Evolutionary conservation across 2,329 filamentous ascomycete genomes (phyloP), one percentile per base, ranked within the genome.

Genomic region (Aspergillus sp.): DNA sequence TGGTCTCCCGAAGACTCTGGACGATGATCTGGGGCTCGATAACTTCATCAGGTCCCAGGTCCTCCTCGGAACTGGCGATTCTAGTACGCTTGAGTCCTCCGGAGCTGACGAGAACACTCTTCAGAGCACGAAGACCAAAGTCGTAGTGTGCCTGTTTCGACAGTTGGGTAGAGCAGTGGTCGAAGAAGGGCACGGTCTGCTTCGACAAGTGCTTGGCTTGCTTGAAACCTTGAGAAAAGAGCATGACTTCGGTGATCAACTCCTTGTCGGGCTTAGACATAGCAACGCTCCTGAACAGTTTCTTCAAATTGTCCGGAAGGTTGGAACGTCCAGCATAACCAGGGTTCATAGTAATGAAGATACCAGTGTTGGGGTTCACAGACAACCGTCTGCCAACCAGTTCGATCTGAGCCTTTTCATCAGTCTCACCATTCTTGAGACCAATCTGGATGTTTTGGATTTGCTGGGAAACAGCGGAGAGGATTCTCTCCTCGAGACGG

Each of bases 201-300:
- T 94, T 95, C 1, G 95, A 96, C 5, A 99, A 83, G 61, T 89
- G 83, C 79, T 98, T 99, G 38, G 95, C 95, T 76, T 96, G 92
- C 70, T 91, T 96, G 83, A 99, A 99, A 72, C 95, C 95, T 77
- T 99, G 95, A 1, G 96, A 99, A 83, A 97, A 99, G 38, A 99
- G 87, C 96, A 99, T 99, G 71, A 99, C 95, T 81, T 99, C 95
- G 38, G 95, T 92, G 78, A 99, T 99, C 60, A 99, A 89, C 77
- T 99, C 96, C 78, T 99, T 99, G 82, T 99, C 96, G 0, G 95
- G 95, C 79, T 98, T 99, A 10, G 95, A 99, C 95, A 99, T 99
- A 64, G 95, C 95, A 54, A 99, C 93, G 72, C 95, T 99, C 74
- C 96, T 89, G 87, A 99, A 99, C 42, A 99, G 83, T 80, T 99